Conservation (phyloP, 768 basidiomycete genomes). For the Agrocybe pediades region DNA sequence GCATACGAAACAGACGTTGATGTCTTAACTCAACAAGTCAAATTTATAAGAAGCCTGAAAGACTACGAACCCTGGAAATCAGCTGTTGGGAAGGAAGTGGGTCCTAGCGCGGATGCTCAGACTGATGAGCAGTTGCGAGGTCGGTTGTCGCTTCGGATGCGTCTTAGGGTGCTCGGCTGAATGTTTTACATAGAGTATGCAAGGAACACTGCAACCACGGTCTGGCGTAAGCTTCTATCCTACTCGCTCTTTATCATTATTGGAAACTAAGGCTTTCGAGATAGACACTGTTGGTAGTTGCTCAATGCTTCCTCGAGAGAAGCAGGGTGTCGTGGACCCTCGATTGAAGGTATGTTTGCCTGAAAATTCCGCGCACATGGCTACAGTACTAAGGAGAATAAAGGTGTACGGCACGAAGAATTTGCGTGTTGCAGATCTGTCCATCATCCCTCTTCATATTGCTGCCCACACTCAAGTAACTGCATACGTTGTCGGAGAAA, state of each 20-base stretch:
- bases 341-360: constrained; percentile 36
- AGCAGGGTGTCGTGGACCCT: constrained; percentile 53
- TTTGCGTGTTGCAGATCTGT: constrained; percentile 57
- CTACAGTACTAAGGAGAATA: no score
- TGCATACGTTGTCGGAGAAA: constrained; percentile 10
- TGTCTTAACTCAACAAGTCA: constrained; percentile 32
- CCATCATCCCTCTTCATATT: constrained; percentile 53
- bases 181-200: constrained; percentile 18
- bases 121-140: constrained; percentile 36
- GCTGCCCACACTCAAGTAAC: constrained; percentile 42
- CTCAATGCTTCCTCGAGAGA: constrained; percentile 55
- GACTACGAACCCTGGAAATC: constrained; percentile 29
- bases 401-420: constrained; percentile 61
- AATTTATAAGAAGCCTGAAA: constrained; percentile 27
- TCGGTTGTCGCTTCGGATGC: not conserved
- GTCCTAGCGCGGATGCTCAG: constrained; percentile 31
- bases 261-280: not conserved
- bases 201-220: constrained; percentile 21
- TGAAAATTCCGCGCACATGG: no score
- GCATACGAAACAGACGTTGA: constrained; percentile 37
- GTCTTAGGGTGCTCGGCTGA: not conserved
- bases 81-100: constrained; percentile 22
- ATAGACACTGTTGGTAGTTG: constrained; percentile 49
- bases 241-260: not conserved
- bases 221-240: constrained; percentile 10